Evolutionary conservation across 1,139 yeast genomes (phyloP), one percentile per base, ranked within the genome.

Genomic region (Yamadazyma pseudoaaseri): DNA sequence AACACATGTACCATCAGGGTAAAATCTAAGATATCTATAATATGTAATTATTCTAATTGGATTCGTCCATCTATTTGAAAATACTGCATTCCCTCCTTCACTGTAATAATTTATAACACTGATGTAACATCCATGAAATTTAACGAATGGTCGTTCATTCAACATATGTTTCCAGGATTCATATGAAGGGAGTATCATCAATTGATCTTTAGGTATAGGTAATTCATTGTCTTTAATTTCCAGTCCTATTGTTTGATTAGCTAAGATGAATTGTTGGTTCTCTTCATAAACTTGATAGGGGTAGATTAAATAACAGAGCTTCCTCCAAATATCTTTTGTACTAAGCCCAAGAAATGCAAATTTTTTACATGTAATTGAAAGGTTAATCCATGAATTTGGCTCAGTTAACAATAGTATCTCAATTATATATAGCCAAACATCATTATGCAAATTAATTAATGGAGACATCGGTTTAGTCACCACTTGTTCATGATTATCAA

Each of bases 1-100:
- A 25, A 82, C 57, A 39, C 87, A 84, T 0, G 73, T 65, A 0
- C 97, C 97, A 49, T 86, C 85, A 0, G 82, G 81, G 51, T 73
- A 86, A 51, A 92, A 89, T 37, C 97, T 65, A 24, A 84, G 58
- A 54, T 87, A 92, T 40, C 98, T 66, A 56, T 86, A 92, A 53
- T 90, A 92, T 0, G 96, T 86, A 31, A 90, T 85, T 54, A 89
- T 78, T 48, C 86, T 77, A 13, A 86, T 76, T 0, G 97, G 96
- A 39, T 79, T 77, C 27, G 72, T 60, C 84, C 94, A 79, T n/a
- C 86, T 73, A 26, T 69, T 73, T 4, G 84, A 74, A 33, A 79
- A 74, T 47, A 78, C 86, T 6, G 72, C 73, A 34, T 77, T 70
- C 1, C 84, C 79, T 32, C 97, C 95, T 51, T 86, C 86, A 39